Percentiles rank a stretch among this genome's conserved stretches.
phyloP scores from a whole-genome alignment of 2,329 filamentous ascomycete genomes.

The Pseudofabraea citricarpa region DNA sequence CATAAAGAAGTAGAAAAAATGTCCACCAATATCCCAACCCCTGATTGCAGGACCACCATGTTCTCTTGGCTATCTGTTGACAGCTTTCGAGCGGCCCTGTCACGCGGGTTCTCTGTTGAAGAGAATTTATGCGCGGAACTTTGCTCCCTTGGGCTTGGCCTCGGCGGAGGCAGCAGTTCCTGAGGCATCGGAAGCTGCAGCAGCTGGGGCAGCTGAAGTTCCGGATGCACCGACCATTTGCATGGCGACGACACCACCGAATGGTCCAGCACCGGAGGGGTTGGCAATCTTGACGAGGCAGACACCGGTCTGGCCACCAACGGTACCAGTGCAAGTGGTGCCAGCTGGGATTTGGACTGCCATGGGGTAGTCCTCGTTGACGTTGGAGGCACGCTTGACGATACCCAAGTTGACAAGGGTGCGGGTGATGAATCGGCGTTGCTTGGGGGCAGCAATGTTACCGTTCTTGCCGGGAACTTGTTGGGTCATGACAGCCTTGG shows the following conservation, averaged over 20 bases:
- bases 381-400: conserved; percentile 27
- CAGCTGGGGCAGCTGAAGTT: conserved; percentile 4
- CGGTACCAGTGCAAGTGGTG: conserved; percentile 53
- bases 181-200: neutral
- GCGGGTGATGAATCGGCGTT: conserved; percentile 19
- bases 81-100: too few relatives aligned
- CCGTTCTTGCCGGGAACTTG: conserved; percentile 42
- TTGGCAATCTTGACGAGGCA: conserved; percentile 63
- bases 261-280: conserved; percentile 54
- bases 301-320: conserved; percentile 53
- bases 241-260: conserved; percentile 55
- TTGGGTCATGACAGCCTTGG: conserved; percentile 47
- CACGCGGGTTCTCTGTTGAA: too few relatives aligned
- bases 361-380: conserved; percentile 38
- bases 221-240: conserved; percentile 34
- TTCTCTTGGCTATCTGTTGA: too few relatives aligned
- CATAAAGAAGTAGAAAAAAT: neutral
- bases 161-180: neutral
- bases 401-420: conserved; percentile 22
- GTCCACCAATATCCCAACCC: too few relatives aligned
- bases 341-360: conserved; percentile 35
- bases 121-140: neutral
- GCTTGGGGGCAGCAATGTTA: conserved; percentile 28
- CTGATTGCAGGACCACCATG: too few relatives aligned
- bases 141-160: neutral